Percentiles rank a stretch among this genome's conserved stretches.
These are phyloP conservation scores for Rhizodiscina lignyota DNA, from an alignment of 495 filamentous ascomycete genomes.

Conservation along the genomic window DNA sequence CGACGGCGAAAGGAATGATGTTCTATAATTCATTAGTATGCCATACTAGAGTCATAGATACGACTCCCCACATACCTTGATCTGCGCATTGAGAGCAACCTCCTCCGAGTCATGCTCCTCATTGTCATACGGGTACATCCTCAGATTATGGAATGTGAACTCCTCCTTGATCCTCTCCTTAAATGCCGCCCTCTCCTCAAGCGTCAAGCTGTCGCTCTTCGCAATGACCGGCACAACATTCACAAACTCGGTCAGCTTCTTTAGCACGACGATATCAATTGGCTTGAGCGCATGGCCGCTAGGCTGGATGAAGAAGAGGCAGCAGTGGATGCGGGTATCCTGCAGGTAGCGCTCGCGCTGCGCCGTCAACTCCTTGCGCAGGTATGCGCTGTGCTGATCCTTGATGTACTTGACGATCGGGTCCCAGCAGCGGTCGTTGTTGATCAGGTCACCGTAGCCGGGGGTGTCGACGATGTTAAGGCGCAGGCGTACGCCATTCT, in stretches of 20 bases:
- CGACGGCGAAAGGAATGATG: slow-evolving; percentile 94
- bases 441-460: slow-evolving; percentile 66
- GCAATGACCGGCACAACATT: slow-evolving; percentile 98
- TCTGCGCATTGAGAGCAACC: slow-evolving; percentile 78
- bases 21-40: slow-evolving; percentile 32
- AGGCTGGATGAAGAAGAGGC: slow-evolving; percentile 98
- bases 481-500: slow-evolving; percentile 70
- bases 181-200: slow-evolving; percentile 90
- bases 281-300: slow-evolving; percentile 95
- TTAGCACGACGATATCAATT: slow-evolving; percentile 98
- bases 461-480: slow-evolving; percentile 71
- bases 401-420: slow-evolving; percentile 99
- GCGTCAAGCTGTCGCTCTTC: slow-evolving; percentile 89
- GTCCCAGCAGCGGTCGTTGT: slow-evolving; percentile 76
- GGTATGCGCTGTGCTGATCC: slow-evolving; percentile 99
- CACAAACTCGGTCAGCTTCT: slow-evolving; percentile 96
- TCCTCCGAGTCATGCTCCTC: slow-evolving; percentile 97
- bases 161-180: slow-evolving; percentile 99
- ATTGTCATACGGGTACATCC: slow-evolving; percentile 99
- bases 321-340: slow-evolving; percentile 98
- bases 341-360: slow-evolving; percentile 98
- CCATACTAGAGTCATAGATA: no score
- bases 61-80: slow-evolving; percentile 68
- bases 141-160: slow-evolving; percentile 97
- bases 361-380: slow-evolving; percentile 98